Percentiles rank a stretch among this genome's conserved stretches.
Evolutionary conservation across 2,329 filamentous ascomycete species (phyloP).

Genomic region (Cladophialophora exuberans): DNA sequence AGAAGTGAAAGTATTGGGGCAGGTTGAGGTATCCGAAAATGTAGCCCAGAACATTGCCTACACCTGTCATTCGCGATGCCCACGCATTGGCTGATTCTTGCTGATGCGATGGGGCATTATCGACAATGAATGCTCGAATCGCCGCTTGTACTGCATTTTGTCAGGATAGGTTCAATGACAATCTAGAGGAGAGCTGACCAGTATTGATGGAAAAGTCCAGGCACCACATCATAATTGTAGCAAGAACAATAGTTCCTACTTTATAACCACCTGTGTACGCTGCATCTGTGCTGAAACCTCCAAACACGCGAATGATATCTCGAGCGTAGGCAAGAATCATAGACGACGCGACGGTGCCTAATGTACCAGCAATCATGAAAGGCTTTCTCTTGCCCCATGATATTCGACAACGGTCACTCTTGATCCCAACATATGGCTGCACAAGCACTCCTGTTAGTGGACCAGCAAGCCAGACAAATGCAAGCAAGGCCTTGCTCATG

Average conservation of each 20-base stretch:
- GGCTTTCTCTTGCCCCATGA: slow-evolving; percentile 79
- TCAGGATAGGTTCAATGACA: slow-evolving; percentile 17
- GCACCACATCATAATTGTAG: slow-evolving; percentile 84
- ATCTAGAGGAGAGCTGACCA: slow-evolving; percentile 53
- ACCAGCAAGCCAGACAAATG: slow-evolving; percentile 82
- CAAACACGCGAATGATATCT: slow-evolving; percentile 69
- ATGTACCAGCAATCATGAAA: slow-evolving; percentile 74
- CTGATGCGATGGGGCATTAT: slow-evolving; percentile 88
- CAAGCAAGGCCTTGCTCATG: slow-evolving; percentile 80
- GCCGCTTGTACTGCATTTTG: slow-evolving; percentile 73
- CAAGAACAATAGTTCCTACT: slow-evolving; percentile 71
- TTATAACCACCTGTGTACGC: slow-evolving; percentile 67
- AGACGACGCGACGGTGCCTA: slow-evolving; percentile 68
- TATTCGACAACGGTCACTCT: slow-evolving; percentile 76
- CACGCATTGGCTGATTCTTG: slow-evolving; percentile 93
- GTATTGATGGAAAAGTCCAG: slow-evolving; percentile 96
- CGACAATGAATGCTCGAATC: slow-evolving; percentile 89
- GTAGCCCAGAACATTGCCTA: slow-evolving; percentile 91
- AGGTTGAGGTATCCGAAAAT: slow-evolving; percentile 83
- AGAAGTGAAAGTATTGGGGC: slow-evolving; percentile 72
- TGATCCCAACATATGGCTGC: slow-evolving; percentile 80
- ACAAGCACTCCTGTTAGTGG: slow-evolving; percentile 77
- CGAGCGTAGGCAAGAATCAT: slow-evolving; percentile 74
- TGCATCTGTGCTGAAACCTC: slow-evolving; percentile 72
- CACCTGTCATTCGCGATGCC: slow-evolving; percentile 82